A percentile compares a stretch with the other conserved stretches of the same genome.
These are phyloP conservation scores for Candida sakaeoensis DNA, from an alignment of 805 yeast species.

Conservation along the genomic window DNA sequence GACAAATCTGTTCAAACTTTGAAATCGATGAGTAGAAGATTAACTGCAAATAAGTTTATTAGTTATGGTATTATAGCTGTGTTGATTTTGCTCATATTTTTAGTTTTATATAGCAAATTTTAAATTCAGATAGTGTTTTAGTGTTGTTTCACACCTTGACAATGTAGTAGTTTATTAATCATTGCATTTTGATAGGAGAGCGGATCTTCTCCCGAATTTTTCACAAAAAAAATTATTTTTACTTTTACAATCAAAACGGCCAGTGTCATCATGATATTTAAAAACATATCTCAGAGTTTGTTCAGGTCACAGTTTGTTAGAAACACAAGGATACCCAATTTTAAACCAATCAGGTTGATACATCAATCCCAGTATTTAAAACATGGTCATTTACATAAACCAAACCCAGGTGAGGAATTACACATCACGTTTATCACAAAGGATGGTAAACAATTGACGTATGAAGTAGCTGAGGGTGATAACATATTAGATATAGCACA, in stretches of 20 bases:
- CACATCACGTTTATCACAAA: constrained; percentile 83
- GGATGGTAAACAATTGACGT: constrained; percentile 78
- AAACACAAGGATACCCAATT: background rate
- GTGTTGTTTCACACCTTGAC: too few species aligned
- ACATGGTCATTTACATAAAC: constrained; percentile 89
- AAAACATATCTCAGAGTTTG: background rate
- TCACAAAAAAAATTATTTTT: constrained; percentile 1
- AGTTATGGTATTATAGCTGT: constrained; percentile 91
- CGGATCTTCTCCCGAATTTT: constrained; percentile 3
- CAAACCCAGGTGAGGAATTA: constrained; percentile 88
- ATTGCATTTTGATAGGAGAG: constrained; percentile 3
- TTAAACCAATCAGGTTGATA: constrained; percentile 8
- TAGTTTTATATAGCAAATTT: constrained; percentile 82
- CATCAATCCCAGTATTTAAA: constrained; percentile 17
- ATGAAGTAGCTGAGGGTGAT: constrained; percentile 91
- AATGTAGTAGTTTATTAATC: constrained; percentile 3
- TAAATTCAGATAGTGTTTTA: too few species aligned
- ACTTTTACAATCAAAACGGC: background rate
- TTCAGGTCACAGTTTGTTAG: background rate
- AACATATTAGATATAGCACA: constrained; percentile 91
- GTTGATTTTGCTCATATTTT: constrained; percentile 70
- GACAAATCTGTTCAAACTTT: constrained; percentile 85
- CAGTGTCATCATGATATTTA: background rate
- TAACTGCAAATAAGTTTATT: constrained; percentile 86
- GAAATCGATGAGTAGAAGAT: constrained; percentile 85